These are phyloP conservation scores for Blakeslea trispora DNA, from an alignment of 371 early-diverging fungal species.

Conservation along the genomic window DNA sequence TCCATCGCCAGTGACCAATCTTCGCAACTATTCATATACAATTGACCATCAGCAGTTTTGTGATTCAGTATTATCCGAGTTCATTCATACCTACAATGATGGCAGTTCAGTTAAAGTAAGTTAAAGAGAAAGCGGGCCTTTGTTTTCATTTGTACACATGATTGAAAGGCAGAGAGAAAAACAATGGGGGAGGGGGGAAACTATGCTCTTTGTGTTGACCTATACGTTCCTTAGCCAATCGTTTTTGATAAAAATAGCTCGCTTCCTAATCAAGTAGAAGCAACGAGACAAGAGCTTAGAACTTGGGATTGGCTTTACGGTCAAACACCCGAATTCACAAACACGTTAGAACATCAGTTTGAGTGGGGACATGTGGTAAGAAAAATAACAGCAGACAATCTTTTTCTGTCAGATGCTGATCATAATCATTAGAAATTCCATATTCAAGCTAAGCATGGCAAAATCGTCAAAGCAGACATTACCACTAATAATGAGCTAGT, in stretches of 20 bases:
- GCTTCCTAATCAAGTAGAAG: constrained; percentile 38
- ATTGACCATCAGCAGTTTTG: constrained; percentile 85
- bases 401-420: neutral
- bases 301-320: constrained; percentile 93
- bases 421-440: constrained; percentile 21
- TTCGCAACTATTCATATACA: constrained; percentile 79
- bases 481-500: constrained; percentile 26
- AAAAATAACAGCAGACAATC: neutral
- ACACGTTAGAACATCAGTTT: constrained; percentile 54
- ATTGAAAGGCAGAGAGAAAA: too few species aligned
- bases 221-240: constrained; percentile 35
- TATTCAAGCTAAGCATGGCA: constrained; percentile 41
- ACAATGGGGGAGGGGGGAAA: too few species aligned
- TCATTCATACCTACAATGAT: constrained; percentile 53
- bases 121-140: neutral
- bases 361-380: constrained; percentile 68
- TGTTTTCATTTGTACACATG: neutral
- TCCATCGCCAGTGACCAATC: constrained; percentile 82
- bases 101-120: constrained; percentile 40
- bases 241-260: constrained; percentile 31
- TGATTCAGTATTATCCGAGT: constrained; percentile 73
- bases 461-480: constrained; percentile 42
- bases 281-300: constrained; percentile 46
- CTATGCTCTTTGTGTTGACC: too few species aligned
- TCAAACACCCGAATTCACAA: constrained; percentile 91